Evolutionary conservation across 1,139 yeast genomes (phyloP).

Genomic region (Zygosaccharomyces pseudobailii): DNA sequence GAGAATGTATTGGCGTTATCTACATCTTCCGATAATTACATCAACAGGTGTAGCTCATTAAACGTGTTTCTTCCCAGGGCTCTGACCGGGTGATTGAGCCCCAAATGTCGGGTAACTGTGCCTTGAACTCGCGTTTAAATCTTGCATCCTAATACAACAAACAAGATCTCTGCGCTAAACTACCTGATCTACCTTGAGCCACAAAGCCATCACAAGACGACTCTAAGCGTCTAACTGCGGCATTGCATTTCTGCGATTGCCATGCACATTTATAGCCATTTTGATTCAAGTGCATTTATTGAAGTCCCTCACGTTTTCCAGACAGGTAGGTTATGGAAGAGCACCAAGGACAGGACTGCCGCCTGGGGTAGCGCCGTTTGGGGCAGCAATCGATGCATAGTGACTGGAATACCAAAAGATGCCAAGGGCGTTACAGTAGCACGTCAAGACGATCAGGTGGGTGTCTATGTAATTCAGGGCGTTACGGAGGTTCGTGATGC

Average conservation of each 20-base stretch:
- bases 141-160: neutral
- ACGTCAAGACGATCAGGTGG: conserved; percentile 1
- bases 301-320: conserved; percentile 3
- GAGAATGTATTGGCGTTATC: no score
- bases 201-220: neutral
- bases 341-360: conserved; percentile 1
- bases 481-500: conserved; percentile 12
- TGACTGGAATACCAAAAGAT: neutral
- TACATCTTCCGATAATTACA: no score
- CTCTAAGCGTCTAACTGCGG: conserved; percentile 1
- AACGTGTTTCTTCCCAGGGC: neutral
- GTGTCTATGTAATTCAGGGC: conserved; percentile 5
- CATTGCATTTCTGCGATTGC: conserved; percentile 3
- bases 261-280: conserved; percentile 4
- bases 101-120: neutral
- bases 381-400: conserved; percentile 1
- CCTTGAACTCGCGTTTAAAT: neutral
- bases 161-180: conserved; percentile 5
- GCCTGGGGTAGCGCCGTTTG: conserved; percentile 3
- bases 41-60: neutral
- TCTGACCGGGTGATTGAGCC: neutral
- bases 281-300: conserved; percentile 1
- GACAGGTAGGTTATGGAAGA: conserved; percentile 2
- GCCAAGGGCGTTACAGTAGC: conserved; percentile 1
- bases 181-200: neutral